phyloP scores from a whole-genome alignment of 1,284 basidiomycete genomes.

The Tylopilus sp. region DNA sequence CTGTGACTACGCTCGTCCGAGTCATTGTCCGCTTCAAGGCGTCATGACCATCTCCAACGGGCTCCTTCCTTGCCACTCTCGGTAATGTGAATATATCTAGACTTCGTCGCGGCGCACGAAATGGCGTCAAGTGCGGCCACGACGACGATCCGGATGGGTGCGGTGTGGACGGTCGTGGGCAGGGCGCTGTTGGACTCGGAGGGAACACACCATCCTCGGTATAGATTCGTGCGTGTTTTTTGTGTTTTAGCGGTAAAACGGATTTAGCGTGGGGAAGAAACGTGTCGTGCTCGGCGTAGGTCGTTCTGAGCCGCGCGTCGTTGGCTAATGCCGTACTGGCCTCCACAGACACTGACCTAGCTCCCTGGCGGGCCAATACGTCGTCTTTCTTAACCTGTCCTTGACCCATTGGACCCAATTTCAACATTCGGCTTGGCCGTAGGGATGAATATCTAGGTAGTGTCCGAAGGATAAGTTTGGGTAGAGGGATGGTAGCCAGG shows the following conservation, averaged over 20 bases:
- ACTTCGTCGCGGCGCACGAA: background rate
- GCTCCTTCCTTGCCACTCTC: background rate
- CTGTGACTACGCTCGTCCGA: constrained; percentile 1
- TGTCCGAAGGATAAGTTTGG: background rate
- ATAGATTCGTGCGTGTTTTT: constrained; percentile 10
- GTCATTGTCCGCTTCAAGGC: background rate
- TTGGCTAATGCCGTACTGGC: background rate
- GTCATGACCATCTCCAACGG: background rate
- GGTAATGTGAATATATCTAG: background rate
- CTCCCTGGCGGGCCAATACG: background rate
- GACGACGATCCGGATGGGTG: background rate
- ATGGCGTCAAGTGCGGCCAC: background rate
- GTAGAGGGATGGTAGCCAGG: background rate
- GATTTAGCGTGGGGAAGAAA: constrained; percentile 25
- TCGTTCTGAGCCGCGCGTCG: background rate
- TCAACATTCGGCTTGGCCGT: background rate
- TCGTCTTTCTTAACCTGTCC: background rate
- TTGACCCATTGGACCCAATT: background rate
- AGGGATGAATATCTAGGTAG: background rate
- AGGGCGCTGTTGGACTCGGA: background rate
- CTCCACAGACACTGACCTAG: background rate
- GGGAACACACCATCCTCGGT: background rate
- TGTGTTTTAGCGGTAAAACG: constrained; percentile 12
- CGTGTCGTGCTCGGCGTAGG: constrained; percentile 17
- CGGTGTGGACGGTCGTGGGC: background rate